phyloP scores from a whole-genome alignment of 306 rosid species.

The Quercus rubra region DNA sequence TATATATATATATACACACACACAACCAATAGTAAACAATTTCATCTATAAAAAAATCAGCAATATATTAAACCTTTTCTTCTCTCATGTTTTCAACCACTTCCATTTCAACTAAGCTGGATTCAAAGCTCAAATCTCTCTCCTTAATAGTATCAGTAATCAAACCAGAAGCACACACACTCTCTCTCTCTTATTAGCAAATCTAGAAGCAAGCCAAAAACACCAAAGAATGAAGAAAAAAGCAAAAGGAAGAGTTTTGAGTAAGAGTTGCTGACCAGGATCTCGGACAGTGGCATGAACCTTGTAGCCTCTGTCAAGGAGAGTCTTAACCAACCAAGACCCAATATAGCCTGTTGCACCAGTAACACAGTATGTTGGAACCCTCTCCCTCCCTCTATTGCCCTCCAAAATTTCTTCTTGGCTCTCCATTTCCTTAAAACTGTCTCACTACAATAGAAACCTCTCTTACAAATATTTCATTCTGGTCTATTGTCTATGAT shows the following conservation, averaged over 20 bases:
- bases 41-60: too few relatives aligned
- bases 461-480: too few relatives aligned
- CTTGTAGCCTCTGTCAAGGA: slow-evolving; percentile 56
- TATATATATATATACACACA: too few relatives aligned
- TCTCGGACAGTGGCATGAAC: slow-evolving; percentile 81
- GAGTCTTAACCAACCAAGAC: slow-evolving; percentile 70
- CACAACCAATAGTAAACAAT: too few relatives aligned
- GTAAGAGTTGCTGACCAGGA: slow-evolving; percentile 44
- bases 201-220: background rate
- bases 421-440: slow-evolving; percentile 32
- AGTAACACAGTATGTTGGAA: slow-evolving; percentile 54
- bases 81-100: background rate
- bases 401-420: background rate
- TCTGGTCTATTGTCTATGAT: too few relatives aligned
- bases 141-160: background rate
- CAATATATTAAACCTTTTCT: background rate
- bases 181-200: background rate
- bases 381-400: background rate
- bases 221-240: background rate
- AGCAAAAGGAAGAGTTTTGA: background rate
- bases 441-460: background rate
- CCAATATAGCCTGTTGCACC: slow-evolving; percentile 73
- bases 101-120: background rate
- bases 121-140: background rate
- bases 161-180: background rate